Conservation (phyloP, 352 stramenopile species). For the Globisporangium cylindrosporum region DNA sequence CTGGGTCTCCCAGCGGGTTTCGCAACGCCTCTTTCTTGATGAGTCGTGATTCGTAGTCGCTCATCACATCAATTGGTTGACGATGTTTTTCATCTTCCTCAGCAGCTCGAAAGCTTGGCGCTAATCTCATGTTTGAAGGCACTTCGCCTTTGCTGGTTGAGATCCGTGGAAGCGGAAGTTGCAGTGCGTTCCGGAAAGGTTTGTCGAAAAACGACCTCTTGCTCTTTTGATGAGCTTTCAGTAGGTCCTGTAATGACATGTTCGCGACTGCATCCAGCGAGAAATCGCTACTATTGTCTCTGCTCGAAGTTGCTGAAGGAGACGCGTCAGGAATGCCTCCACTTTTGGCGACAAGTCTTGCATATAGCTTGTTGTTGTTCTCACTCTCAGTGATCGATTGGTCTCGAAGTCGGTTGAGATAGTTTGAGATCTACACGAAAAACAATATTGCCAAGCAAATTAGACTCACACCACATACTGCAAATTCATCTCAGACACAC, state of each 20-base stretch:
- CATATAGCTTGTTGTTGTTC: slow-evolving; percentile 76
- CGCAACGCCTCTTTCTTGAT: slow-evolving; percentile 85
- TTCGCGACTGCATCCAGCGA: slow-evolving; percentile 54
- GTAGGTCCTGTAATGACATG: slow-evolving; percentile 66
- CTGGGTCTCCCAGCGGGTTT: slow-evolving; percentile 80
- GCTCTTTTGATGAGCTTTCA: slow-evolving; percentile 44
- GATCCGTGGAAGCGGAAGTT: slow-evolving; percentile 33
- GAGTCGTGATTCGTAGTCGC: slow-evolving; percentile 83
- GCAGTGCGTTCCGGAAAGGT: slow-evolving; percentile 33
- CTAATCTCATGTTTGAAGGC: slow-evolving; percentile 37
- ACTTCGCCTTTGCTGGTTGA: slow-evolving; percentile 18
- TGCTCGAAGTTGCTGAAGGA: slow-evolving; percentile 26
- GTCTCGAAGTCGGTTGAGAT: slow-evolving; percentile 67
- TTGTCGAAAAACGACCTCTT: slow-evolving; percentile 56
- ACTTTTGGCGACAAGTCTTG: slow-evolving; percentile 28
- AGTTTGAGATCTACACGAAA: slow-evolving; percentile 53
- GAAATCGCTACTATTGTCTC: slow-evolving; percentile 26
- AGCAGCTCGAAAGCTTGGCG: slow-evolving; percentile 51
- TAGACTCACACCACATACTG: neutral
- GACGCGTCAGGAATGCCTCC: slow-evolving; percentile 34
- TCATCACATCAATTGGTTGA: slow-evolving; percentile 86
- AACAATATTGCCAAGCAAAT: neutral
- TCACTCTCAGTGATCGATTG: slow-evolving; percentile 75
- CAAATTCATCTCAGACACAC: neutral
- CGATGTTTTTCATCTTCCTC: slow-evolving; percentile 84